Conservation (phyloP, 257 asterid genomes). For the Galeopsis tetrahit region DNA sequence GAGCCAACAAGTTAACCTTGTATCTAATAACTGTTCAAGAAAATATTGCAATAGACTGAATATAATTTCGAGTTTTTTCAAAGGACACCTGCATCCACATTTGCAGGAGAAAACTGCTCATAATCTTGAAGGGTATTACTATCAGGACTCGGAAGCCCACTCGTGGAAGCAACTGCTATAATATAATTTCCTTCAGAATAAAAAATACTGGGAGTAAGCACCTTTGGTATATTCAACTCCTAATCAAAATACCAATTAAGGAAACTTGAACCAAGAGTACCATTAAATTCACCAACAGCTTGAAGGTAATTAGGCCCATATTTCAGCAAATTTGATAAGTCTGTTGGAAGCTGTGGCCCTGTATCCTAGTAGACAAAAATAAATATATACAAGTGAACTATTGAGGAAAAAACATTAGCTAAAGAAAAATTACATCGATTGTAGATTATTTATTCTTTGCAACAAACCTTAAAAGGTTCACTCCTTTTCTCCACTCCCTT, state of each 20-base stretch:
- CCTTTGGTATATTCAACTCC: constrained; percentile 26
- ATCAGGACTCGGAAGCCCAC: constrained; percentile 51
- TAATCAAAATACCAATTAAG: constrained; percentile 13
- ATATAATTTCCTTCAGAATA: constrained; percentile 75
- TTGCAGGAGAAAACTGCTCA: constrained; percentile 62
- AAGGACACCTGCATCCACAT: constrained; percentile 73
- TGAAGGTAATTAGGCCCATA: constrained; percentile 91
- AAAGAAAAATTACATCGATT: background rate
- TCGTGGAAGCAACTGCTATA: constrained; percentile 69
- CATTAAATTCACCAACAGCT: constrained; percentile 89
- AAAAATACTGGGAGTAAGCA: constrained; percentile 35
- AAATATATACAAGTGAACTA: constrained; percentile 5
- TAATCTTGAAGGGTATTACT: constrained; percentile 59
- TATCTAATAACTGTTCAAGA: constrained; percentile 7
- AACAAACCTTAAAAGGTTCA: constrained; percentile 59
- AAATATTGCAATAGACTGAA: constrained; percentile 23
- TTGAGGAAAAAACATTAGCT: constrained; percentile 6
- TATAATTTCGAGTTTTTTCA: constrained; percentile 8
- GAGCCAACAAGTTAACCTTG: constrained; percentile 16
- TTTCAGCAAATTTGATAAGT: constrained; percentile 61
- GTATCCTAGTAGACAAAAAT: constrained; percentile 58
- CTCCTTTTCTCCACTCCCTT: constrained; percentile 72
- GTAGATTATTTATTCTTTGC: background rate
- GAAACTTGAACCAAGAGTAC: constrained; percentile 44
- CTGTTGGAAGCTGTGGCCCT: constrained; percentile 88